Base-by-base conservation (phyloP, 2,329 filamentous ascomycete species). In the Clarireedia hainanense region DNA sequence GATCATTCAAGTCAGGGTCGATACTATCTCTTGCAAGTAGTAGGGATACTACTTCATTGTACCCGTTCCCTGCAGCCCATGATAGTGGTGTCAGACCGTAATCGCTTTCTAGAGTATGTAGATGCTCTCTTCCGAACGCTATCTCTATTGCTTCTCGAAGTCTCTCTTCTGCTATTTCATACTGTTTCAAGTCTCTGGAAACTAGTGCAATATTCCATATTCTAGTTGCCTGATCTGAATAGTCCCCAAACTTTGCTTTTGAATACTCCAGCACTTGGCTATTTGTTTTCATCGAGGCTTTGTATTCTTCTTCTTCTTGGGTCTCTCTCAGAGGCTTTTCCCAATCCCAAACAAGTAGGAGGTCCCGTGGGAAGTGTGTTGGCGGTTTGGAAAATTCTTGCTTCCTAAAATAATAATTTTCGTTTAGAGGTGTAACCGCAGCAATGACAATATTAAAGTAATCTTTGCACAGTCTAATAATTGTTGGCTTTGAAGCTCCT, bases 341-440 rank as follows among this genome's bases (percentile, higher is more conserved):
- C 47, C 30, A 23, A 15, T 48, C 27, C 27, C 47, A 36, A 1
- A 5, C 47, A n/a, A 48, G 47, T 48, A 36, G 0, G 0, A 48
- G 15, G 0, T 48, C 6, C 0, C n/a, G 12, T 7, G 47, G n/a
- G n/a, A 20, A 34, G n/a, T 0, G n/a, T 48, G n/a, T 34, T 24
- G 1, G 7, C 2, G 24, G 17, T n/a, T 24, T 9, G 27, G 27
- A 30, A 30, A 30, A 30, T 10, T 30, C 7, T 30, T 30, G 27
- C 6, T 30, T 30, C 6, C 27, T 1, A 30, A 10, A 10, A 30
- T 9, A 7, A 30, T 9, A 6, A 30, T 2, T n/a, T 0, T 1
- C 10, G 15, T 10, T n/a, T 2, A 17, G 5, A 9, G 45, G n/a
- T 30, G 14, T 36, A 1, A 14, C 46, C 15, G 27, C 17, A 48